Conservation (phyloP, 1,284 basidiomycete genomes). For the Leccinum ponderosum region DNA sequence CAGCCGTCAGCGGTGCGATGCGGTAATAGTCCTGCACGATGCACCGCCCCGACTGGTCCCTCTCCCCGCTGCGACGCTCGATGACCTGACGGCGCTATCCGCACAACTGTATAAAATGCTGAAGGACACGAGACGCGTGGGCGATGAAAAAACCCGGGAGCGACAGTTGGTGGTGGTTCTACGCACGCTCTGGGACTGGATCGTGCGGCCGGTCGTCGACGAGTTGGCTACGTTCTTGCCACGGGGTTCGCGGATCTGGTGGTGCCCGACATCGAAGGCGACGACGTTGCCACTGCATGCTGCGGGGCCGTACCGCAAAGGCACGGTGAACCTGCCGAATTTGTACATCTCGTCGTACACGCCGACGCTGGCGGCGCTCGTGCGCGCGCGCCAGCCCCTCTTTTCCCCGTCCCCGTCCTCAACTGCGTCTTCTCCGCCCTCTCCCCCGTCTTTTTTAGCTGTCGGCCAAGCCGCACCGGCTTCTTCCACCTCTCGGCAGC, state of each 20-base stretch:
- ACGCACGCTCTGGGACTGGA: constrained; percentile 33
- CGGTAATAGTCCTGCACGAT: constrained; percentile 27
- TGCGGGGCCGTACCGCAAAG: constrained; percentile 32
- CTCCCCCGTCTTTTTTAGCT: constrained; percentile 17
- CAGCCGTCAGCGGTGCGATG: constrained; percentile 30
- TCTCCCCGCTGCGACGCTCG: constrained; percentile 19
- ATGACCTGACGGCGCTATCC: constrained; percentile 15
- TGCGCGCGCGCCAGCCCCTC: constrained; percentile 20
- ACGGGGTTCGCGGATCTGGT: constrained; percentile 42
- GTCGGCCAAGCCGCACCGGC: constrained; percentile 23
- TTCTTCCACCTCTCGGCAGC: constrained; percentile 3
- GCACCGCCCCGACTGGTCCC: constrained; percentile 21
- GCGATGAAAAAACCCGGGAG: constrained; percentile 27
- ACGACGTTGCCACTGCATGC: constrained; percentile 43
- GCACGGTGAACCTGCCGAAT: constrained; percentile 26
- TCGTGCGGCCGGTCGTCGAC: constrained; percentile 33
- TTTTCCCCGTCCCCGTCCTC: neutral
- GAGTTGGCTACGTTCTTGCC: constrained; percentile 22
- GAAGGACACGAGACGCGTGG: constrained; percentile 10
- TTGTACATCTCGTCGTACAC: constrained; percentile 41
- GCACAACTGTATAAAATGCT: constrained; percentile 13
- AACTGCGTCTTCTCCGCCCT: neutral
- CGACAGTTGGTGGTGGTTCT: constrained; percentile 21
- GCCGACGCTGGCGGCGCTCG: constrained; percentile 36
- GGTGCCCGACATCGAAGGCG: constrained; percentile 42